Conservation (phyloP, 2,329 filamentous ascomycete genomes). For the Arachnomyces sp. region DNA sequence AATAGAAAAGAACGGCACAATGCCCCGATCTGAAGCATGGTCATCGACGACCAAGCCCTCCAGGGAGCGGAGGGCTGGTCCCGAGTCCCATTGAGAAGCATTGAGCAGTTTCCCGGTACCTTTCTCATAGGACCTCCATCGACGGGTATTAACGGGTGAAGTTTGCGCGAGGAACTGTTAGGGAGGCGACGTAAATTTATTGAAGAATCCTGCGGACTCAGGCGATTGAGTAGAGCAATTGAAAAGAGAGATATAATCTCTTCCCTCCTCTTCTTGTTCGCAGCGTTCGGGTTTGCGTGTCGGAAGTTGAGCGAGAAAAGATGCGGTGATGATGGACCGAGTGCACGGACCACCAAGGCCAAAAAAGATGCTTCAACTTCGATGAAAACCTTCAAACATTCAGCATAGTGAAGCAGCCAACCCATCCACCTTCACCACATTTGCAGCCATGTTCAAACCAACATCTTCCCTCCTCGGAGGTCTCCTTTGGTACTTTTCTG, state of each 20-base stretch:
- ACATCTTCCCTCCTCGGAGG: constrained; percentile 69
- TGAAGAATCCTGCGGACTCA: not conserved
- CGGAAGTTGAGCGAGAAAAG: constrained; percentile 13
- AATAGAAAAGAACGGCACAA: constrained; percentile 68
- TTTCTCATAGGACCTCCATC: constrained; percentile 13
- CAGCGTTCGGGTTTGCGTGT: constrained; percentile 12
- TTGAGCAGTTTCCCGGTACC: constrained; percentile 13
- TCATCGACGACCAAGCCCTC: constrained; percentile 63
- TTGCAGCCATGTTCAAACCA: constrained; percentile 66
- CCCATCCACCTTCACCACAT: constrained; percentile 12
- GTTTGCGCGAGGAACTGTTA: not conserved
- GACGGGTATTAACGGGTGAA: constrained; percentile 4
- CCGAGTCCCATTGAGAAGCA: constrained; percentile 34
- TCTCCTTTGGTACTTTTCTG: constrained; percentile 61
- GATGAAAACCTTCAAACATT: constrained; percentile 5
- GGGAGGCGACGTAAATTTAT: not conserved
- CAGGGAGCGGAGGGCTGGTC: constrained; percentile 44
- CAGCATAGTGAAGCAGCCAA: not conserved
- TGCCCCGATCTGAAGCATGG: constrained; percentile 65
- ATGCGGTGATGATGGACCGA: no score
- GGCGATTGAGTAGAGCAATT: no score
- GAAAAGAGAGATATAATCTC: no score
- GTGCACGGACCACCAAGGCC: constrained; percentile 15
- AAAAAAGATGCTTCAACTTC: constrained; percentile 3
- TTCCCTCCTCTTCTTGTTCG: no score